These are phyloP conservation scores for Phaeotremella fagi DNA, from an alignment of 768 basidiomycete genomes.

Conservation along the genomic window DNA sequence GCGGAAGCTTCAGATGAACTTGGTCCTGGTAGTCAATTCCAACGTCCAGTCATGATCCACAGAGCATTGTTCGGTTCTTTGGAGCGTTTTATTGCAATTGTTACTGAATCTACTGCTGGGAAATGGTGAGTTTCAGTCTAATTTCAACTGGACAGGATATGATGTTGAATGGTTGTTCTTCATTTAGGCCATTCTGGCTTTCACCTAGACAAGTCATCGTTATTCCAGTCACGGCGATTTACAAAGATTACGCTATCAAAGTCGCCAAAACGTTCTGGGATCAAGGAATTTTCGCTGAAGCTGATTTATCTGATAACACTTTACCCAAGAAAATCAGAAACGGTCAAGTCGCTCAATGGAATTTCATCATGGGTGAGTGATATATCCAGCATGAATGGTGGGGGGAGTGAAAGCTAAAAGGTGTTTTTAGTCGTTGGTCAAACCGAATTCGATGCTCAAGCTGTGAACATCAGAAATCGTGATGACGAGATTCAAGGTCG, in stretches of 20 bases:
- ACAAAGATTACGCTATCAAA: conserved; percentile 82
- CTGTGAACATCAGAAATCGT: conserved; percentile 93
- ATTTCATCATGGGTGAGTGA: conserved; percentile 83
- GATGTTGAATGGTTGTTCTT: not conserved
- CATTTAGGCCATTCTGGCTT: conserved; percentile 88
- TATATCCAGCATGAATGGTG: not conserved
- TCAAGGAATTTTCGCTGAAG: conserved; percentile 78
- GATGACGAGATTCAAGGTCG: conserved; percentile 79
- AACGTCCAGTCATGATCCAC: conserved; percentile 92
- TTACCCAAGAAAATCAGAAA: conserved; percentile 96
- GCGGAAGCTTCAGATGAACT: conserved; percentile 56
- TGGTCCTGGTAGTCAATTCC: conserved; percentile 52
- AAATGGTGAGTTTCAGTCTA: conserved; percentile 68
- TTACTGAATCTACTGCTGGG: conserved; percentile 94
- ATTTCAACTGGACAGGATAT: too few relatives aligned
- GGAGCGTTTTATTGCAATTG: conserved; percentile 93
- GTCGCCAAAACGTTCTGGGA: conserved; percentile 64
- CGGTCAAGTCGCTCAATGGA: conserved; percentile 94
- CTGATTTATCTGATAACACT: conserved; percentile 86
- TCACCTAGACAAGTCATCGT: conserved; percentile 94
- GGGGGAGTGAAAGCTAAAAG: not conserved
- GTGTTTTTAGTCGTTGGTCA: conserved; percentile 76
- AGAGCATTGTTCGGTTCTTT: conserved; percentile 90
- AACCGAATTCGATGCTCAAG: conserved; percentile 75
- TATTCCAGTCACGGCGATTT: conserved; percentile 85